These are phyloP conservation scores for Mycena indigotica DNA, from an alignment of 768 basidiomycete species.

Conservation along the genomic window DNA sequence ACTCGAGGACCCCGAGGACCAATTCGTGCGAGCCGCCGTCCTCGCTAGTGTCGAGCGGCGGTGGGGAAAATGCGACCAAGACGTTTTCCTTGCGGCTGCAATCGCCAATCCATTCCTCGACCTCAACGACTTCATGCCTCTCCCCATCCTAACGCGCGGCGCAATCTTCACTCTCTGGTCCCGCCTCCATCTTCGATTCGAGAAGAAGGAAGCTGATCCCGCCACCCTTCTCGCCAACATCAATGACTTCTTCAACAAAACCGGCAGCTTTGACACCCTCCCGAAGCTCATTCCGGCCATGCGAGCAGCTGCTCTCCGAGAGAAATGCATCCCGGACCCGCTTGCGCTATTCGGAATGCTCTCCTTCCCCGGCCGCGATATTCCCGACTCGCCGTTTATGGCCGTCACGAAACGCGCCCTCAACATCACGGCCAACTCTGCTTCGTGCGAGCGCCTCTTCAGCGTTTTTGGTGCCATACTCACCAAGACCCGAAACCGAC, in stretches of 20 bases:
- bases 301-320: not conserved
- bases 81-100: conserved; percentile 26
- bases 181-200: not conserved
- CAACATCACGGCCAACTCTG: conserved; percentile 32
- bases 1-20: conserved; percentile 7
- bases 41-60: conserved; percentile 28
- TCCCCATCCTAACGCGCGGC: not conserved
- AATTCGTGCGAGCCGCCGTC: conserved; percentile 21
- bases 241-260: not conserved
- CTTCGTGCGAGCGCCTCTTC: conserved; percentile 34
- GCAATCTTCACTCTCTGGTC: not conserved
- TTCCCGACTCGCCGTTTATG: conserved; percentile 19
- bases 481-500: conserved; percentile 28
- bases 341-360: conserved; percentile 13
- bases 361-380: conserved; percentile 7
- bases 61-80: conserved; percentile 29
- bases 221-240: not conserved
- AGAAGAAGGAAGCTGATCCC: not conserved
- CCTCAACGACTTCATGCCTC: conserved; percentile 33
- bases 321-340: conserved; percentile 12
- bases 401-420: conserved; percentile 24
- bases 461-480: conserved; percentile 34
- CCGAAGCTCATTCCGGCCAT: not conserved
- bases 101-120: conserved; percentile 1
- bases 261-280: not conserved